Evolutionary conservation across 495 filamentous ascomycete species (phyloP).

Genomic region (Aspergillus carlsbadensis): DNA sequence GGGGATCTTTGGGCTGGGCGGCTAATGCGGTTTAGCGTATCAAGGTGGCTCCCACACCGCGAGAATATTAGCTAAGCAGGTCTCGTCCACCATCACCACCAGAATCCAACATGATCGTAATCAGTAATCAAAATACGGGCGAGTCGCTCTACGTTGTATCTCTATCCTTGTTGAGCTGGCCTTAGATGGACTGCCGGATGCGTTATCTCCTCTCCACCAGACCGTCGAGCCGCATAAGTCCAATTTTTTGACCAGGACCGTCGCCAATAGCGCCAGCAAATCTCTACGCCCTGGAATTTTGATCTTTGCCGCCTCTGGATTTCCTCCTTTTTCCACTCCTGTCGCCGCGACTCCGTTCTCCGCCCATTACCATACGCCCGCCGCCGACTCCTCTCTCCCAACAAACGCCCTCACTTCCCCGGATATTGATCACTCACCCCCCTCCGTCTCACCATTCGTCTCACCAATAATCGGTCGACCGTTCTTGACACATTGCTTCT

Average conservation of each 20-base stretch:
- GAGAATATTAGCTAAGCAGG: neutral
- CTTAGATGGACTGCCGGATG: neutral
- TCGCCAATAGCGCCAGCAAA: slow-evolving; percentile 2
- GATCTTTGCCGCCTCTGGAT: slow-evolving; percentile 3
- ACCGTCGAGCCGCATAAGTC: neutral
- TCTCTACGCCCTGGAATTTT: slow-evolving; percentile 4
- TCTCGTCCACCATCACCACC: neutral
- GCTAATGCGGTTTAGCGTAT: neutral
- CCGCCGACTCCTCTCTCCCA: slow-evolving; percentile 14
- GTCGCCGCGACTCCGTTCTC: slow-evolving; percentile 15
- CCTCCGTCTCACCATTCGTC: neutral
- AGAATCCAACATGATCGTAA: neutral
- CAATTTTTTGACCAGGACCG: neutral
- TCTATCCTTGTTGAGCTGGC: neutral
- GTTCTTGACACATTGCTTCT: neutral
- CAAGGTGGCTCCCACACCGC: neutral
- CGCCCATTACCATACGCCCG: slow-evolving; percentile 9
- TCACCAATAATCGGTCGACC: neutral
- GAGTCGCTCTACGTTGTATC: neutral
- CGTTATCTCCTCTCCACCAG: no score
- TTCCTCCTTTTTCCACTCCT: slow-evolving; percentile 18
- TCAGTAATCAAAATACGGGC: neutral
- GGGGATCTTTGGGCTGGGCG: no score
- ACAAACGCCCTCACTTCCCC: slow-evolving; percentile 11
- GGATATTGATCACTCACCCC: neutral